These are phyloP conservation scores for Fusarium sacchari DNA, from an alignment of 2,329 filamentous ascomycete species.

Conservation along the genomic window DNA sequence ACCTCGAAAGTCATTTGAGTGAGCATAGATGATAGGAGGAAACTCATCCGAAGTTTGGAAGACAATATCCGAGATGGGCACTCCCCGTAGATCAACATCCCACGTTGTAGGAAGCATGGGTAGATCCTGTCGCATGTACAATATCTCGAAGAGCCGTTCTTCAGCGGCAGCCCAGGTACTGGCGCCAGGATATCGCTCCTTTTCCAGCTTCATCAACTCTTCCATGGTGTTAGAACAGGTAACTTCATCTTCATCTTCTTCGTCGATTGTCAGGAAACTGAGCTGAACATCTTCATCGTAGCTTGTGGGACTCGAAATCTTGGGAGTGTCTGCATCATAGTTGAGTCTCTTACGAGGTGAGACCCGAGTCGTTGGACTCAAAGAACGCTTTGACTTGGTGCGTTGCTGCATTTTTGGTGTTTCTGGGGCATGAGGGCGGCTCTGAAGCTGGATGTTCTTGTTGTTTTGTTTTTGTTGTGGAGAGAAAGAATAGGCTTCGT, in stretches of 20 bases:
- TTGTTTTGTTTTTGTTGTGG: neutral
- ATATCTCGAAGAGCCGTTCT: conserved; percentile 54
- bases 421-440: neutral
- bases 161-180: conserved; percentile 64
- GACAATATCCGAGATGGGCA: conserved; percentile 52
- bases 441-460: neutral
- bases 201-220: conserved; percentile 57
- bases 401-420: conserved; percentile 11
- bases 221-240: conserved; percentile 7
- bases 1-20: conserved; percentile 52
- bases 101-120: conserved; percentile 54
- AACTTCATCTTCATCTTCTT: conserved; percentile 23
- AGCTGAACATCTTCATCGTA: conserved; percentile 2
- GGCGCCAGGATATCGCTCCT: conserved; percentile 53
- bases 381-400: conserved; percentile 9
- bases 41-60: conserved; percentile 48
- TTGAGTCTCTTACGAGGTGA: conserved; percentile 1
- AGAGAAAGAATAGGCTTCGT: neutral
- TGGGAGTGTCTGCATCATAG: conserved; percentile 4
- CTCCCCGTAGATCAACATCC: conserved; percentile 53
- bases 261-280: conserved; percentile 1
- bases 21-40: conserved; percentile 53
- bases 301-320: conserved; percentile 15
- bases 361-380: conserved; percentile 5
- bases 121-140: conserved; percentile 54